A percentile compares a stretch with the other conserved stretches of the same genome.
Conservation (phyloP, 169 alveolate species). For the Cryptosporidium felis region DNA sequence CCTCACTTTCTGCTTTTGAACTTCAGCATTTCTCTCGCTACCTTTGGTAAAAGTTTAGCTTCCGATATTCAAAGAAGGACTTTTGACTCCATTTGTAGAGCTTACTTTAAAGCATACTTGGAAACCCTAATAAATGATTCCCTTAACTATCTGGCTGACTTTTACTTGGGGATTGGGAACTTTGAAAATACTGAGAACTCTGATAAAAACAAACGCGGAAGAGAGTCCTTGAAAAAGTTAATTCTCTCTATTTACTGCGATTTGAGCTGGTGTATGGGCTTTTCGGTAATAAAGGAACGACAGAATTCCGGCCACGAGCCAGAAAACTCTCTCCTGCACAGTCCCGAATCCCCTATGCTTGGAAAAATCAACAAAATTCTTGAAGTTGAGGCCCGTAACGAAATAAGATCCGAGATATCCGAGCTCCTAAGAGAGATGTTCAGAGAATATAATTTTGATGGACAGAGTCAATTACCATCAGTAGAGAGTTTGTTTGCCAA, state of each 20-base stretch:
- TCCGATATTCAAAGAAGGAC: background rate
- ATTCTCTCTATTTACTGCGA: constrained; percentile 2
- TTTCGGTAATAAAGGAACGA: background rate
- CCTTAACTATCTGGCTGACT: background rate
- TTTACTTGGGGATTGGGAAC: background rate
- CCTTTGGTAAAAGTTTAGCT: background rate
- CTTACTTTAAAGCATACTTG: constrained; percentile 4
- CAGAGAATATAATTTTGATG: background rate
- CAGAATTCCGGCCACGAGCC: too few species aligned
- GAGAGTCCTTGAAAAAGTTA: background rate
- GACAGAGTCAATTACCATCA: background rate
- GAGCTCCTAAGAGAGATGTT: background rate
- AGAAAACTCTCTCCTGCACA: background rate
- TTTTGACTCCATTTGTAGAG: background rate
- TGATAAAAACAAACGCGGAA: background rate
- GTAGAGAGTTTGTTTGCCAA: background rate
- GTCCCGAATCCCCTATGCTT: background rate
- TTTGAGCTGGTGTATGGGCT: background rate
- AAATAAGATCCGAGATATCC: background rate
- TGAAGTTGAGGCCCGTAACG: background rate
- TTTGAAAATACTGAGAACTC: background rate
- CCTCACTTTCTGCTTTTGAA: constrained; percentile 17
- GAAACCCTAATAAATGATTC: background rate
- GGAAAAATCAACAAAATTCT: background rate
- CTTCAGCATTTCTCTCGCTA: background rate